Evolutionary conservation across 2,329 filamentous ascomycete species (phyloP), one percentile per base, ranked within the genome.

Genomic region (Colletotrichum shisoi): DNA sequence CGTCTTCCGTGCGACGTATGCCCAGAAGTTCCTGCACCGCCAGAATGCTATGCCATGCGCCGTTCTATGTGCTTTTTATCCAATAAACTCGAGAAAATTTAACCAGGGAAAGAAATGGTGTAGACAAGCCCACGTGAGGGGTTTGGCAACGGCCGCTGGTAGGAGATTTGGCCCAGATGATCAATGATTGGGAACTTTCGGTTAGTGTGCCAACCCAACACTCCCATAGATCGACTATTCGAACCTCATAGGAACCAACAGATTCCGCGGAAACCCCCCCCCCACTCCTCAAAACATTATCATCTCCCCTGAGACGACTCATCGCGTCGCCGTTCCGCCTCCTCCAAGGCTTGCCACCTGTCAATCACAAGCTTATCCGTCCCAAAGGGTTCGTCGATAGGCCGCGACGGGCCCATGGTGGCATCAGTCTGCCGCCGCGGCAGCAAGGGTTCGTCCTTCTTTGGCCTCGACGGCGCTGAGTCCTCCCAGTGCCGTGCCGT

Each of bases 401-500:
- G 77, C 15, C 44, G 57, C n/a, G 69, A 70, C 7, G 67, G 63
- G 17, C 69, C 69, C 69, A 70, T 69, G 12, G 15, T 48, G 9
- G 51, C 63, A 37, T 69, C 69, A 6, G 49, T 58, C 51, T 56
- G 44, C 39, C 21, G 49, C 12, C 31, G 39, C 11, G 51, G 40
- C 27, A 31, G 27, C 11, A 57, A 13, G 8, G 60, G 56, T 39
- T 54, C 54, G n/a, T 69, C 44, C 12, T 17, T 63, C 57, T 56
- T 51, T 2, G 69, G 69, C 34, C 7, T 60, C 19, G 67, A 69
- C n/a, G 67, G 63, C 56, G 45, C n/a, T 3, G 45, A 54, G 13
- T 68, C 76, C 73, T 92, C 90, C 91, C 91, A 93, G 71, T 89
- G 84, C 54, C 91, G 78, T 9, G 87, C 85, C 68, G 90, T 87